Percentiles rank a stretch among this genome's conserved stretches.
phyloP scores from a whole-genome alignment of 1,284 basidiomycete species.

The Cutaneotrichosporon daszewskae region DNA sequence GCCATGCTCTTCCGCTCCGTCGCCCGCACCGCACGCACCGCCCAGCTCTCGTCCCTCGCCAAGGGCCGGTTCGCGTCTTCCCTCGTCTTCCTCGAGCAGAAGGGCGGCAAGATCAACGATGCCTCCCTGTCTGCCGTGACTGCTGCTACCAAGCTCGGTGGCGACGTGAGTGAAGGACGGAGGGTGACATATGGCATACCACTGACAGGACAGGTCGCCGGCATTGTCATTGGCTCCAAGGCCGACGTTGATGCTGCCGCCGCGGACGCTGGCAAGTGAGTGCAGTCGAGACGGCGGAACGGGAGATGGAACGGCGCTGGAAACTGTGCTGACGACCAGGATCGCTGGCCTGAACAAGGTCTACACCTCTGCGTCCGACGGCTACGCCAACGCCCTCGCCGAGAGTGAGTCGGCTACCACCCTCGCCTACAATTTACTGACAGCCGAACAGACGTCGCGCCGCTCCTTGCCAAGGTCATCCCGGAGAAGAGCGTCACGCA shows the following conservation, averaged over 20 bases:
- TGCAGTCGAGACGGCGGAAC: neutral
- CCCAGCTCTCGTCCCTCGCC: conserved; percentile 13
- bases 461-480: conserved; percentile 52
- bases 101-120: conserved; percentile 71
- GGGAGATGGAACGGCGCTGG: neutral
- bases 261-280: conserved; percentile 71
- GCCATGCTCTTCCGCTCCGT: conserved; percentile 21
- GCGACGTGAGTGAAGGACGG: conserved; percentile 46
- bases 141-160: conserved; percentile 72
- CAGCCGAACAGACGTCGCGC: conserved; percentile 48
- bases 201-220: conserved; percentile 60
- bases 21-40: conserved; percentile 15
- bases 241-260: conserved; percentile 65
- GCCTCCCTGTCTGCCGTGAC: conserved; percentile 84
- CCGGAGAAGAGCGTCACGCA: conserved; percentile 63
- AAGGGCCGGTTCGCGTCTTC: conserved; percentile 49
- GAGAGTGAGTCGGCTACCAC: conserved; percentile 42
- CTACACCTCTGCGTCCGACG: conserved; percentile 47
- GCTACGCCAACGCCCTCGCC: conserved; percentile 47
- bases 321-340: conserved; percentile 16
- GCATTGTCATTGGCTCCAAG: conserved; percentile 72
- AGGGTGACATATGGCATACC: too few relatives aligned
- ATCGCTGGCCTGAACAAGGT: conserved; percentile 49
- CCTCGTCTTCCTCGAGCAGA: conserved; percentile 84
- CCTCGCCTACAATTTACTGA: neutral